Evolutionary conservation across 1,284 basidiomycete species (phyloP), one percentile per base, ranked within the genome.

Genomic region (Apiotrichum siamense): DNA sequence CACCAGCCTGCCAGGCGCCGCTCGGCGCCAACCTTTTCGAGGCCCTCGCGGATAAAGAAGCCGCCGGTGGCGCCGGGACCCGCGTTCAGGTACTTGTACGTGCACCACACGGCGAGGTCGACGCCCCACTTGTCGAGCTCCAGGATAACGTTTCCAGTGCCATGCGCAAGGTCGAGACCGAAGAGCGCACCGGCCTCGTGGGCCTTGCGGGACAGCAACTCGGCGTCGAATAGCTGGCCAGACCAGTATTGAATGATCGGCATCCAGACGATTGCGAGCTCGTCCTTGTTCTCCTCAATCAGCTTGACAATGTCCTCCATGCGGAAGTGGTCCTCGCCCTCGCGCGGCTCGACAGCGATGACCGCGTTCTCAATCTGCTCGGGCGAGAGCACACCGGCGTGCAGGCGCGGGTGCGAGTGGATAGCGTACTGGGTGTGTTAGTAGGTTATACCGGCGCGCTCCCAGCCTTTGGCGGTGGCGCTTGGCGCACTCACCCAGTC

Each of bases 21-120:
- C 11, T 66, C 67, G 17, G 62, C 60, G 54, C 73, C 66, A 31
- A n/a, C n/a, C n/a, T n/a, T n/a, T n/a, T 69, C 62, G n/a, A 75
- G 57, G 3, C 72, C 71, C 5, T 60, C 47, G 23, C 67, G 64
- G 41, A 75, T 61, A 42, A 64, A 75, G 49, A 63, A 66, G 12
- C 93, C 96, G n/a, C 84, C 96, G 49, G 97, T 94, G 13, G 86
- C 90, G 15, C 94, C 93, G 5, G 94, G 93, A 1, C 96, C 91
- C 13, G 90, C 86, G 72, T 96, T 97, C 49, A 97, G 82, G 74
- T 97, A 99, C 36, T 23, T 35, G 21, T 7, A 27, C 13, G 39
- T 40, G 24, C 25, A 25, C 37, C 20, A 23, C 23, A 4, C 29
- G 18, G n/a, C n/a, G n/a, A 40, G 23, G 18, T 9, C 13, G 10